A percentile compares a stretch with the other conserved stretches of the same genome.
These are phyloP conservation scores for Castanea mollissima DNA, from an alignment of 306 rosid species.

Conservation along the genomic window DNA sequence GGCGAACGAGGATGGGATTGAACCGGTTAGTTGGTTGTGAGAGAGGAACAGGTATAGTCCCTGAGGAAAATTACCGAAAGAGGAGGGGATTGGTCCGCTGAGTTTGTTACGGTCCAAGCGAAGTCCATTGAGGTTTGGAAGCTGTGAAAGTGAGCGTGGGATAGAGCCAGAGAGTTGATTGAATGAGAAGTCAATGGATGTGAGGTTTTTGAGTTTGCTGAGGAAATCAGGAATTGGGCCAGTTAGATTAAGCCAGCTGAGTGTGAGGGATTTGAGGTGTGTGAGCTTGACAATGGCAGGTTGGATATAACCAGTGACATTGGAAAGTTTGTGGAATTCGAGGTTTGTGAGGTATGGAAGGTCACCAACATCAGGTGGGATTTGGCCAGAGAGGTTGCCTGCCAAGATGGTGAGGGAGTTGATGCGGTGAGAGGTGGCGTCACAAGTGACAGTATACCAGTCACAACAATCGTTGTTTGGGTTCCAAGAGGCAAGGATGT, in stretches of 20 bases:
- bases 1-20: background rate
- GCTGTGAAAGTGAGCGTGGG: slow-evolving; percentile 52
- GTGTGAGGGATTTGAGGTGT: no score
- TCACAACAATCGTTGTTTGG: slow-evolving; percentile 58
- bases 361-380: slow-evolving; percentile 63
- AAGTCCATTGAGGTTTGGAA: slow-evolving; percentile 12
- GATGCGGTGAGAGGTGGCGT: slow-evolving; percentile 36
- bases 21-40: no score
- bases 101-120: no score
- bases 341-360: slow-evolving; percentile 57
- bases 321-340: slow-evolving; percentile 51
- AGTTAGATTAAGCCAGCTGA: slow-evolving; percentile 47
- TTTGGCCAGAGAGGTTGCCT: slow-evolving; percentile 42
- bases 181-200: slow-evolving; percentile 42
- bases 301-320: slow-evolving; percentile 44
- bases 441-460: slow-evolving; percentile 62
- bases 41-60: no score
- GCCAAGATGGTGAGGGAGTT: slow-evolving; percentile 41
- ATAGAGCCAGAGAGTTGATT: slow-evolving; percentile 55
- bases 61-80: no score
- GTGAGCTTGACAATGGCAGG: no score
- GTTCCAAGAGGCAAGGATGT: slow-evolving; percentile 59
- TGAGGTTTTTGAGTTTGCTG: slow-evolving; percentile 46
- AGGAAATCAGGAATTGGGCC: slow-evolving; percentile 68
- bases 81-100: no score